Evolutionary conservation across 805 yeast genomes (phyloP), one percentile per base, ranked within the genome.

Genomic region (Candida lessepsii): DNA sequence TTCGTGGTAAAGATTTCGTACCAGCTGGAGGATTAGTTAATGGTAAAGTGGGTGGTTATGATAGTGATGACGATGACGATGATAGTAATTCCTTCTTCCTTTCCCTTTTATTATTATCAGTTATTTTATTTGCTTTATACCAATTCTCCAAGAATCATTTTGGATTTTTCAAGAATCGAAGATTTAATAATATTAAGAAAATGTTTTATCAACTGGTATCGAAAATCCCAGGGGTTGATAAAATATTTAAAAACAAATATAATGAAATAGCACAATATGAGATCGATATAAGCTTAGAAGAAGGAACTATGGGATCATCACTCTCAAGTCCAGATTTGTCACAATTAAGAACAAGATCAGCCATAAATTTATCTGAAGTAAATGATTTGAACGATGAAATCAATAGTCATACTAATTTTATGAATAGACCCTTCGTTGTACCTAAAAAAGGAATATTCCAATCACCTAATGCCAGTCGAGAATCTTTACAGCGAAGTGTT

Each of bases 391-490:
- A 31, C 10, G 41, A 35, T 13, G 35, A 54, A 10, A 47, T 44
- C 9, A 42, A 46, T 14, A 37, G 35, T 9, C 33, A 29, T 11
- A 35, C 45, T 13, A 65, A 58, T 30, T 65, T 67, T 42, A 43
- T 67, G 42, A 64, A 54, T 53, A 63, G 60, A 45, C 74, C 73
- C 3, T 68, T 68, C 41, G 45, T 51, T 4, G 50, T 54, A 1
- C 70, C 67, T 3, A 60, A 57, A 42, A 51, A 57, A 31, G 30
- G 38, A 4, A 38, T 35, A 2, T 44, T 38, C 29, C 40, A 31
- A 9, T 42, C 49, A 1, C 55, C 52, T n/a, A 49, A 46, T 33
- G 44, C 34, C 18, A 60, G 66, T 40, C 40, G 58, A 41, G 67
- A 61, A 20, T 50, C 58, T 5, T 47, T 61, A 29, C 49, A 46